These are phyloP conservation scores for Microthyrium microscopicum DNA, from an alignment of 2,329 filamentous ascomycete genomes.

Conservation along the genomic window DNA sequence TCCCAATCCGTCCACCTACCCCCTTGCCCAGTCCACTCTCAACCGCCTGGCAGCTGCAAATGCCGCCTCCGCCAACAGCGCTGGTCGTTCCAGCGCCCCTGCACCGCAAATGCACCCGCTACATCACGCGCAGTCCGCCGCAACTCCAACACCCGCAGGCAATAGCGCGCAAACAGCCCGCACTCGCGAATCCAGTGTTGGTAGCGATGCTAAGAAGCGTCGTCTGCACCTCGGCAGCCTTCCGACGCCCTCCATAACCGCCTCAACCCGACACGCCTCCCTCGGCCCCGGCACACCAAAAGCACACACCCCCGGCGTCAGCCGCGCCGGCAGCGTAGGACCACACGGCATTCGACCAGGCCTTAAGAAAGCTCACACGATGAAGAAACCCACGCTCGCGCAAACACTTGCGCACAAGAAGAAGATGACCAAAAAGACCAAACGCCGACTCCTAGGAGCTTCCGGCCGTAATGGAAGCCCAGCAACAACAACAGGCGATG, in stretches of 20 bases:
- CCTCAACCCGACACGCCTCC: slow-evolving; percentile 42
- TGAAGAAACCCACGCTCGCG: slow-evolving; percentile 2
- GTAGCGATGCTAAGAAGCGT: slow-evolving; percentile 44
- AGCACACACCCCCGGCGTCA: slow-evolving; percentile 32
- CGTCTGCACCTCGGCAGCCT: slow-evolving; percentile 35
- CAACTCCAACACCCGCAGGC: too few relatives aligned
- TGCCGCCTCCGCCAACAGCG: too few relatives aligned
- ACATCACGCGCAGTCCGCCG: too few relatives aligned
- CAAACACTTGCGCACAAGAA: background rate
- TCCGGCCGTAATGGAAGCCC: slow-evolving; percentile 16
- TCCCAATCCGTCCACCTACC: too few relatives aligned
- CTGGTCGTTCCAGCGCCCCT: too few relatives aligned
- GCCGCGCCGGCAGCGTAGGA: slow-evolving; percentile 43
- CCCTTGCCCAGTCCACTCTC: slow-evolving; percentile 26
- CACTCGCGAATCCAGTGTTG: too few relatives aligned
- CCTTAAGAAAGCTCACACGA: slow-evolving; percentile 13
- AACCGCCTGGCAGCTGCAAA: slow-evolving; percentile 10
- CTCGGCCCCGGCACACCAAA: slow-evolving; percentile 48
- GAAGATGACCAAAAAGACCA: slow-evolving; percentile 18
- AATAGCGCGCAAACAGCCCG: too few relatives aligned
- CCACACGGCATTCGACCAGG: slow-evolving; percentile 30
- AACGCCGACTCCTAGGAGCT: slow-evolving; percentile 20
- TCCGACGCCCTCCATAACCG: slow-evolving; percentile 36
- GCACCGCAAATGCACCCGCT: too few relatives aligned
- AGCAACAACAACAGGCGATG: slow-evolving; percentile 14